Evolutionary conservation across 257 asterid genomes (phyloP), one percentile per base, ranked within the genome.

Genomic region (Fraxinus cuspidata): DNA sequence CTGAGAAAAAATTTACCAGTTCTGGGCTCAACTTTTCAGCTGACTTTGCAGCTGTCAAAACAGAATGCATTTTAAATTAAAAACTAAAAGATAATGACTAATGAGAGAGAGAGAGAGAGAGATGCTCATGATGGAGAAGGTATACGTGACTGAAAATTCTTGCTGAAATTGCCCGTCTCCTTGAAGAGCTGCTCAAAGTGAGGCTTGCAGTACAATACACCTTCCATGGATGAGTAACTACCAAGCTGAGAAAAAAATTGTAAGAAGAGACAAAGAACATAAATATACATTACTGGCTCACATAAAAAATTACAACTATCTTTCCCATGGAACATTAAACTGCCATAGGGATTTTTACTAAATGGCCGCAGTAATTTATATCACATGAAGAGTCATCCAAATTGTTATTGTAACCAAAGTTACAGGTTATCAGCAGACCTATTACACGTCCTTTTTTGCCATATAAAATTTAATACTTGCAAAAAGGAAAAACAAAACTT

Each of bases 141-240:
- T 85, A 51, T 89, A 94, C 99, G 99, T 6, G 99, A 92, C 72
- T 86, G 93, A 60, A 94, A 94, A 86, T 89, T 92, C 89, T 94
- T 94, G 88, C 75, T 83, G 83, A 85, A 79, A 81, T 90, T 84
- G 74, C 93, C 93, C 3, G 90, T 83, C 82, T 89, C 91, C 79
- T 74, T 89, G 78, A 87, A 89, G 75, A 89, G 89, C 67, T 89
- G 93, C 79, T 85, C 90, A 77, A 85, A 85, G 81, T 89, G 93
- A 74, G 93, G 90, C 77, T 85, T 89, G 89, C 93, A 89, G 79
- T 85, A 89, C 75, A 90, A 81, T 37, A 83, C 86, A 56, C 92
- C 93, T 25, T 87, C 93, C 86, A 90, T 83, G 12, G 88, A 81
- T 0, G 96, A 90, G 84, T 90, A 90, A 81, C 73, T 90, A 87